phyloP scores from a whole-genome alignment of 202 grass and related monocot species.

The Setaria viridis region DNA sequence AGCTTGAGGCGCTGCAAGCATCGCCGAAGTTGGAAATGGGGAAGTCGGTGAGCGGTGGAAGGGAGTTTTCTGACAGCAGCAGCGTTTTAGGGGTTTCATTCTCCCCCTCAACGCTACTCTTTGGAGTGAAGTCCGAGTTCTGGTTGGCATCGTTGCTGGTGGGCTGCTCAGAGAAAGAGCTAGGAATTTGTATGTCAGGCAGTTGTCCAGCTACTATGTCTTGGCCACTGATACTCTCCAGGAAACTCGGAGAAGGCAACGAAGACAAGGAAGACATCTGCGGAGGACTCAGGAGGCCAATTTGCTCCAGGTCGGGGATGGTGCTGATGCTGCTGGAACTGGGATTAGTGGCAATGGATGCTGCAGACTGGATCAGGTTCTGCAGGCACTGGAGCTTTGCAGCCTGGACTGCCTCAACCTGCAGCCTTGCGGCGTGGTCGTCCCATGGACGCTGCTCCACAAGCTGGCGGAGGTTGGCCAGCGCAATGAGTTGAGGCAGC shows the following conservation, averaged over 20 bases:
- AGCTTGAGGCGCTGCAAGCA: constrained; percentile 73
- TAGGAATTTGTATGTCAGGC: constrained; percentile 63
- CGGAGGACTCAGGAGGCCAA: constrained; percentile 59
- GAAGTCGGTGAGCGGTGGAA: constrained; percentile 75
- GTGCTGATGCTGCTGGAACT: constrained; percentile 59
- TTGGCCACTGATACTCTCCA: constrained; percentile 49
- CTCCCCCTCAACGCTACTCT: constrained; percentile 38
- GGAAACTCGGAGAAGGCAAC: constrained; percentile 55
- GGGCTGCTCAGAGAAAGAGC: constrained; percentile 55
- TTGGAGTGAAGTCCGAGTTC: constrained; percentile 42
- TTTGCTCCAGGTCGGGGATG: constrained; percentile 61
- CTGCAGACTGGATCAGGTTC: constrained; percentile 59
- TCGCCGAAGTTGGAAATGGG: constrained; percentile 72
- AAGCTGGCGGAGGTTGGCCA: constrained; percentile 83
- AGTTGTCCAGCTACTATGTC: constrained; percentile 50
- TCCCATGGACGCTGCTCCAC: constrained; percentile 73
- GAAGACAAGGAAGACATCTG: constrained; percentile 65
- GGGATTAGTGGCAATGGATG: constrained; percentile 44
- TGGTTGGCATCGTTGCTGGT: constrained; percentile 52
- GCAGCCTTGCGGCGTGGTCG: constrained; percentile 57
- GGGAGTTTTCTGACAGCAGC: constrained; percentile 58
- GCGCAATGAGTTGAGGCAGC: constrained; percentile 79
- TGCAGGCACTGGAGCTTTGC: constrained; percentile 73
- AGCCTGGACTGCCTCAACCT: constrained; percentile 67
- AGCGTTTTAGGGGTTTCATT: constrained; percentile 53